Evolutionary conservation across 2,329 filamentous ascomycete species (phyloP).

Genomic region (Paramyrothecium sp.): DNA sequence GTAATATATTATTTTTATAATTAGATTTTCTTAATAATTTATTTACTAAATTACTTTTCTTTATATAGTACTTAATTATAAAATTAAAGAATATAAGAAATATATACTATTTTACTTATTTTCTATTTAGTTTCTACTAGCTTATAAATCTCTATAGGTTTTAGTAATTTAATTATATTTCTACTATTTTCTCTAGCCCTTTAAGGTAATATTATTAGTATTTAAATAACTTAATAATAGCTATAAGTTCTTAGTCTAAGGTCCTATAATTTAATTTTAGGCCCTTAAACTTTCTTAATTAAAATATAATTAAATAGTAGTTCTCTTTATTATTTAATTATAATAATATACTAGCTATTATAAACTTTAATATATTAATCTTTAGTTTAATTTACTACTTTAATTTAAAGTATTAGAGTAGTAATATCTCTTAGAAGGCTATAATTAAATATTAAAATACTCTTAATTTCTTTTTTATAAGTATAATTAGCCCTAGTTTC

Average conservation of each 20-base stretch:
- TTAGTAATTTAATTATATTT: slow-evolving; percentile 3
- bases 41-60: neutral
- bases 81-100: neutral
- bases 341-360: neutral
- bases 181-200: neutral
- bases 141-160: slow-evolving; percentile 4
- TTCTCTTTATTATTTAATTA: neutral
- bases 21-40: neutral
- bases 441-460: neutral
- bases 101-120: slow-evolving; percentile 1
- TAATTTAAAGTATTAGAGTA: slow-evolving; percentile 2
- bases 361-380: slow-evolving; percentile 1
- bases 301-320: slow-evolving; percentile 2
- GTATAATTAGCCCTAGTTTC: neutral
- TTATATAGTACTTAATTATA: slow-evolving; percentile 2
- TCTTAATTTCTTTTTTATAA: neutral
- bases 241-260: slow-evolving; percentile 1
- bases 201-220: neutral
- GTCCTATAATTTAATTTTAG: slow-evolving; percentile 2
- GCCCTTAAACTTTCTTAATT: slow-evolving; percentile 1
- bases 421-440: slow-evolving; percentile 3
- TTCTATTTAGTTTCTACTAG: slow-evolving; percentile 2
- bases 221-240: neutral
- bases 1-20: neutral
- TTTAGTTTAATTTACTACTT: neutral